Conservation (phyloP, 2,329 filamentous ascomycete species). For the Nemania serpens region DNA sequence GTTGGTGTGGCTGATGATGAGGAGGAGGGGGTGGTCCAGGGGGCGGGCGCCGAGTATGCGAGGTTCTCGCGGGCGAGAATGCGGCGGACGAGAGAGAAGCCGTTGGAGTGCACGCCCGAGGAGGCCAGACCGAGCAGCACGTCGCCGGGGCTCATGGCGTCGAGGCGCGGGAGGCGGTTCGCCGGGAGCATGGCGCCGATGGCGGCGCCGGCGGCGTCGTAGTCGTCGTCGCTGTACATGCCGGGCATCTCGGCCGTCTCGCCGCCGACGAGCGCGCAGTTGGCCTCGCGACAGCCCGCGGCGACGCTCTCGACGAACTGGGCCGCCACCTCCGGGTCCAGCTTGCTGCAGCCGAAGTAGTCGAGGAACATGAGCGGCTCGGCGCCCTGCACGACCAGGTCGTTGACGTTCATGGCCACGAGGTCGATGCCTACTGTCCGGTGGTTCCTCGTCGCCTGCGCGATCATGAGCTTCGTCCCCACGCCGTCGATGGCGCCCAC, state of each 20-base stretch:
- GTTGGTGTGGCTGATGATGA: neutral
- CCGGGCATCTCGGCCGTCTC: slow-evolving; percentile 99
- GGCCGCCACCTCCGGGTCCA: slow-evolving; percentile 77
- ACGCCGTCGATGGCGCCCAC: slow-evolving; percentile 97
- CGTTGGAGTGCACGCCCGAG: slow-evolving; percentile 91
- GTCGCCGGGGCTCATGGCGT: slow-evolving; percentile 80
- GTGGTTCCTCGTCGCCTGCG: slow-evolving; percentile 86
- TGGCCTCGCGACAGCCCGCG: slow-evolving; percentile 80
- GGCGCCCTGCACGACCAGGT: slow-evolving; percentile 93
- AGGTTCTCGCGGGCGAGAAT: slow-evolving; percentile 78
- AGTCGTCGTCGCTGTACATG: slow-evolving; percentile 86
- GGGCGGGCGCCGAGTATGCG: slow-evolving; percentile 71
- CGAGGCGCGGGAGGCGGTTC: slow-evolving; percentile 74
- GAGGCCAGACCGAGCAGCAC: slow-evolving; percentile 84
- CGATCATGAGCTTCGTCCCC: slow-evolving; percentile 95
- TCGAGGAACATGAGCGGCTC: slow-evolving; percentile 96
- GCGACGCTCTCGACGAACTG: slow-evolving; percentile 93
- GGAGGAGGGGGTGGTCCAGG: slow-evolving; percentile 66
- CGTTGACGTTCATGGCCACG: slow-evolving; percentile 99
- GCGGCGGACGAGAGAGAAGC: slow-evolving; percentile 93
- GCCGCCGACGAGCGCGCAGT: slow-evolving; percentile 91
- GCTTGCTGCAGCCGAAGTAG: slow-evolving; percentile 92
- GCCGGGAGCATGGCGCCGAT: slow-evolving; percentile 78
- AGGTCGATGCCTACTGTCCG: slow-evolving; percentile 95
- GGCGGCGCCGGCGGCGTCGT: slow-evolving; percentile 90